Percentiles rank a stretch among this genome's conserved stretches.
Conservation (phyloP, 345 rosid species). For the Eucalyptus lansdowneana region DNA sequence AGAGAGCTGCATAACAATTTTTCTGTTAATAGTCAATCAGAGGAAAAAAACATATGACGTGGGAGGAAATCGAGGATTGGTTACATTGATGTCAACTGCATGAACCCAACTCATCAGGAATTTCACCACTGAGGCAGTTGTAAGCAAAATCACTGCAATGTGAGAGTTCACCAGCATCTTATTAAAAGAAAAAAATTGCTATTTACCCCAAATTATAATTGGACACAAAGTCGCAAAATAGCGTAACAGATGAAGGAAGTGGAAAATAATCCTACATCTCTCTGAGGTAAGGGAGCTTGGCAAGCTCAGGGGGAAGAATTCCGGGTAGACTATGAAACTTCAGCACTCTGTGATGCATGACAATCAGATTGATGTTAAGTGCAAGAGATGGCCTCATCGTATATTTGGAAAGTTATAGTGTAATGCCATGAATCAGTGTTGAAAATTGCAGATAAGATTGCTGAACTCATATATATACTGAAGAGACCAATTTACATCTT, state of each 20-base stretch:
- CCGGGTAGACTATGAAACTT: conserved; percentile 53
- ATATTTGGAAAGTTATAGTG: background rate
- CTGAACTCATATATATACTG: background rate
- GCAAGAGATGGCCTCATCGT: background rate
- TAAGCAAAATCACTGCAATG: conserved; percentile 11
- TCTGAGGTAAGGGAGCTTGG: conserved; percentile 39
- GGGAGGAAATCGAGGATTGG: background rate
- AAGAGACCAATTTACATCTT: background rate
- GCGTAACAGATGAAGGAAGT: background rate
- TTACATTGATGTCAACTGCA: conserved; percentile 12
- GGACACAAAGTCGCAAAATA: background rate
- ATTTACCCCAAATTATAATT: background rate
- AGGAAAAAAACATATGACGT: background rate
- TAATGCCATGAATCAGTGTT: background rate
- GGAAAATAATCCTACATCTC: conserved; percentile 16
- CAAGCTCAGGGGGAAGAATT: conserved; percentile 47
- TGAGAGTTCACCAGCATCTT: background rate
- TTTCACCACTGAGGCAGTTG: conserved; percentile 26
- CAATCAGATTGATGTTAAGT: background rate
- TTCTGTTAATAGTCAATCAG: background rate
- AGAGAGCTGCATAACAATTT: conserved; percentile 14
- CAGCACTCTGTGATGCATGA: conserved; percentile 15
- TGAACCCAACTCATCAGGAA: conserved; percentile 34
- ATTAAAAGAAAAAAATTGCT: background rate
- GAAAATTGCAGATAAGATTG: background rate